Evolutionary conservation across 345 rosid species (phyloP), one percentile per base, ranked within the genome.

Genomic region (Chamaenerion angustifolium): DNA sequence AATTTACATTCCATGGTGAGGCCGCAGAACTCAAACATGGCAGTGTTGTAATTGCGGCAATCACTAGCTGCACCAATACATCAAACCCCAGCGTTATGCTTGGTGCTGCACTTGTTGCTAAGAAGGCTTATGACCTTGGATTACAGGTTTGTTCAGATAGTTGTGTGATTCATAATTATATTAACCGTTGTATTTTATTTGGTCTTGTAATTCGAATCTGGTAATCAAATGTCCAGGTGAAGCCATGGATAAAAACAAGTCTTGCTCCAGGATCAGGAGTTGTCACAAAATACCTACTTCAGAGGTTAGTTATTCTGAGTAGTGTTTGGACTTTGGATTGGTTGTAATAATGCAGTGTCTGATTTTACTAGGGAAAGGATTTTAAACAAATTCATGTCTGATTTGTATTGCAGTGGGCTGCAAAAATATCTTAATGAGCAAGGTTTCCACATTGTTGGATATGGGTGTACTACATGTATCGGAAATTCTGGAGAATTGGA

Each of bases 221-320:
- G n/a, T 46, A 55, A 52, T 48, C 52, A 55, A 45, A 53, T 67
- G 47, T 47, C 50, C 75, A 92, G 98, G 96, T 92, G 56, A 84
- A 84, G 66, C 93, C 98, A 54, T 92, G 98, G 98, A 52, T 83
- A 65, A 92, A 92, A 73, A 92, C 98, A 51, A 92, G 98, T 74
- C 98, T 92, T 72, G 98, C 96, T 8, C 98, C 98, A 19, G 98
- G 98, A 42, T 92, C 96, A 6, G 98, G 98, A 63, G 98, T 92
- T 71, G 98, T 87, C 59, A 92, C 89, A 52, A 80, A 92, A 71
- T 92, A 92, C 73, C 73, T 92, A 49, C 68, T 67, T 48, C 55
- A 79, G 66, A 92, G 98, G 98, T 82, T n/a, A n/a, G n/a, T n/a
- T n/a, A n/a, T n/a, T n/a, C n/a, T n/a, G n/a, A n/a, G n/a, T n/a